A percentile compares a stretch with the other conserved stretches of the same genome.
Conservation (phyloP, 371 early-diverging fungal species). For the Actinomucor elegans region DNA sequence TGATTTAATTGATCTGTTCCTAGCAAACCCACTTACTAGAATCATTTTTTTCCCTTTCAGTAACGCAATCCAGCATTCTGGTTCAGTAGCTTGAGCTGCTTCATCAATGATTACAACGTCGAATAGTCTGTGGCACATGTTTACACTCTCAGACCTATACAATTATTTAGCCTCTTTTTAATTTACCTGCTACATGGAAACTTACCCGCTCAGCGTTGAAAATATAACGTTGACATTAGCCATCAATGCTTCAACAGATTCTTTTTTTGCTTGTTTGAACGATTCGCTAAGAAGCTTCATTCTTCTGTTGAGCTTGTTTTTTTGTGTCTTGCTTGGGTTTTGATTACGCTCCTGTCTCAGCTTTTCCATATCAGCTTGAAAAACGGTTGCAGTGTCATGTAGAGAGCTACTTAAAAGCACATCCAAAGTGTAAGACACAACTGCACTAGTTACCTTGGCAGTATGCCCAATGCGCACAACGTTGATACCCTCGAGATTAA, state of each 20-base stretch:
- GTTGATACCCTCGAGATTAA: slow-evolving; percentile 21
- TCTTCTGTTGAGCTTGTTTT: slow-evolving; percentile 61
- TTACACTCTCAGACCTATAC: slow-evolving; percentile 49
- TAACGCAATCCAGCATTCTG: slow-evolving; percentile 89
- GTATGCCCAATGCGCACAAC: slow-evolving; percentile 85
- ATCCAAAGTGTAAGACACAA: slow-evolving; percentile 59
- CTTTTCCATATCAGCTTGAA: no score
- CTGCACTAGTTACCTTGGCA: slow-evolving; percentile 69
- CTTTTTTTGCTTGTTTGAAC: no score
- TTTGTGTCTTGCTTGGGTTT: no score
- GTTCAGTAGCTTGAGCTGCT: slow-evolving; percentile 84
- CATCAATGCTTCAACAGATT: slow-evolving; percentile 60
- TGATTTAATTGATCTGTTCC: no score
- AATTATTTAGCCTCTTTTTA: not conserved
- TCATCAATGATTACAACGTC: slow-evolving; percentile 94
- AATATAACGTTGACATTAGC: slow-evolving; percentile 57
- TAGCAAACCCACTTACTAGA: slow-evolving; percentile 47
- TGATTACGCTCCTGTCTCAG: no score
- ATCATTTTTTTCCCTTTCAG: slow-evolving; percentile 74
- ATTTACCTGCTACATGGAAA: not conserved
- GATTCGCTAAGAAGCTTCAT: no score
- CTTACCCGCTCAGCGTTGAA: slow-evolving; percentile 58
- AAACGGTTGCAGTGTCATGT: no score
- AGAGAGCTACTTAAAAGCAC: no score
- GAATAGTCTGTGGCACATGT: slow-evolving; percentile 60